Evolutionary conservation across 257 asterid genomes (phyloP), one percentile per base, ranked within the genome.

Genomic region (Coffea eugenioides): DNA sequence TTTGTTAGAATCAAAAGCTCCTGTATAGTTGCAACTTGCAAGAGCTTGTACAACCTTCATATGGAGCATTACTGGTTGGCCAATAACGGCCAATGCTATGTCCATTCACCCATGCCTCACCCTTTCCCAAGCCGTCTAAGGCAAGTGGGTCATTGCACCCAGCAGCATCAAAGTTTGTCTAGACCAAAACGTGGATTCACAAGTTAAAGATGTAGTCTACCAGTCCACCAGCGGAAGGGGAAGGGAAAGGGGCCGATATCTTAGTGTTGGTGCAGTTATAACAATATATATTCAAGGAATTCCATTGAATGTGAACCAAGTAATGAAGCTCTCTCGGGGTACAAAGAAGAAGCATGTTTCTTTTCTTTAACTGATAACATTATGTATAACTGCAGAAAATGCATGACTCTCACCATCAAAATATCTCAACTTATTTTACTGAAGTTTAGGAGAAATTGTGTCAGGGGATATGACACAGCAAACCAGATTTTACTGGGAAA

Each of bases 41-140:
- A 39, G 93, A 69, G 73, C 66, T 77, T 2, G 88, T 74, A 84
- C 97, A 94, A 66, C 95, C 95, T 48, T 48, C 82, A 20, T 75
- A 75, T 16, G 91, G 46, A 23, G 97, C 95, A 8, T 27, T 75
- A 62, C 85, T 75, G 57, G 93, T 70, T 6, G 97, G 97, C 98
- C 98, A 94, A 73, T 90, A 94, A 34, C 97, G 98, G 43, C 98
- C 98, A 8, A 94, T 90, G 92, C 98, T 86, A 78, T 93, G 90
- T 48, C 98, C 97, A 18, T 94, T 94, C 74, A 94, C 91, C 98
- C 98, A 94, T 68, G 98, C 98, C 73, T 89, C 90, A 1, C 98
- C 98, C 83, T 94, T 94, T 31, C 96, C 98, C 90, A 90, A 75
- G 20, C 97, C 94, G 89, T 94, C 97, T 78, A 94, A 21, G 12